Evolutionary conservation across 495 filamentous ascomycete genomes (phyloP), one percentile per base, ranked within the genome.

Genomic region (Gamarada debralockiae): DNA sequence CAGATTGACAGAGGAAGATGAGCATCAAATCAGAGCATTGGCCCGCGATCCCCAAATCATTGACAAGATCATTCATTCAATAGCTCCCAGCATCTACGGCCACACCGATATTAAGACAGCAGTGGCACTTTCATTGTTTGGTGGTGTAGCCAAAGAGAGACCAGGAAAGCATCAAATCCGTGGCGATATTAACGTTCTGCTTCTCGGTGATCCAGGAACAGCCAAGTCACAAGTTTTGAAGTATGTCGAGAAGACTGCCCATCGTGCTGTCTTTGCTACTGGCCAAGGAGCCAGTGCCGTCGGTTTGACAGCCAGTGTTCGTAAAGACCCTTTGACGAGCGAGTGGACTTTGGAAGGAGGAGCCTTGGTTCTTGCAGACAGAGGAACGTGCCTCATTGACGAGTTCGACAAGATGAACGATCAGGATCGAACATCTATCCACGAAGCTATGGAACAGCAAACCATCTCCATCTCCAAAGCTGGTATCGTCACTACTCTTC

Each of bases 401-500:
- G 95, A 99, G 68, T 99, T 99, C 68, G 95, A 99, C 79, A 99
- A 99, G 78, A 99, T 99, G 95, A 99, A 99, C 70, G 95, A 99
- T 66, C 90, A 97, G 61, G 95, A 99, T 67, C 69, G 93, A 38
- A 99, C 95, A 1, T 95, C 89, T 20, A 99, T 99, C 66, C 95
- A 99, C 78, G 95, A 99, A 76, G 95, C 95, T 52, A 99, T 99
- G 95, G 95, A 99, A 68, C 95, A 99, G 69, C 95, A 99, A 67
- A 97, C 95, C n/a, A 99, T 99, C 59, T 99, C 95, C 48, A 97
- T 99, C 68, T 96, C 90, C 52, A 99, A 99, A 68, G 95, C 95
- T 6, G 95, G 95, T 66, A 99, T 99, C 53, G 95, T 99, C 20
- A 97, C 95, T 0, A 97, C 95, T 1, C 75, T 99, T 2, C 93